phyloP scores from a whole-genome alignment of 352 stramenopile species.

The Plasmopara halstedii region DNA sequence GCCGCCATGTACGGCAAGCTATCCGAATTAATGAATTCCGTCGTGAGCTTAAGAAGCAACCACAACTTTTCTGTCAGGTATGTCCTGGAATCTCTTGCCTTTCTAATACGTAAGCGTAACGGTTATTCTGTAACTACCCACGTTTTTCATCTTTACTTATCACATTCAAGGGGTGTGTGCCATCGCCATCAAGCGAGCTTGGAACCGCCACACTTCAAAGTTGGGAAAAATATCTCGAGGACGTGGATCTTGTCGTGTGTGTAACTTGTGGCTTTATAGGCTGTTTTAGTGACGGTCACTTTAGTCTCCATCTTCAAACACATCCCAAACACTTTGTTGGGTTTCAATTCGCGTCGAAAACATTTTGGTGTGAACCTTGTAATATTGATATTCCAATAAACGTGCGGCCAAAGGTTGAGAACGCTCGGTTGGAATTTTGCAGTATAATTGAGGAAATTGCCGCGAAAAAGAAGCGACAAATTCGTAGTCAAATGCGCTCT shows the following conservation, averaged over 20 bases:
- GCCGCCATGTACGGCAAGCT: slow-evolving; percentile 48
- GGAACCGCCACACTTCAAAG: slow-evolving; percentile 12
- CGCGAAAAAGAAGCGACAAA: slow-evolving; percentile 34
- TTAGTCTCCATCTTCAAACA: slow-evolving; percentile 37
- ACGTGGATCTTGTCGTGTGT: slow-evolving; percentile 41
- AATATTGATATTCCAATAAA: slow-evolving; percentile 32
- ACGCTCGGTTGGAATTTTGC: slow-evolving; percentile 29
- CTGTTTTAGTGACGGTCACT: slow-evolving; percentile 46
- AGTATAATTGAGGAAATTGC: slow-evolving; percentile 40
- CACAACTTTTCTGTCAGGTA: slow-evolving; percentile 33
- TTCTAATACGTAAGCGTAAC: slow-evolving; percentile 2
- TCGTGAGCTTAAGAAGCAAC: slow-evolving; percentile 40
- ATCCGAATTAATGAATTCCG: slow-evolving; percentile 42
- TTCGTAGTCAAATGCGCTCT: slow-evolving; percentile 15
- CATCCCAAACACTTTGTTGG: slow-evolving; percentile 58
- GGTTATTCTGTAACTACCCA: not conserved
- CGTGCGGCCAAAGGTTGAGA: slow-evolving; percentile 31
- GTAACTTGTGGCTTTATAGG: slow-evolving; percentile 55
- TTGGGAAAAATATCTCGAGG: slow-evolving; percentile 26
- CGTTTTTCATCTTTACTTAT: not conserved
- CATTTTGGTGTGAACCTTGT: slow-evolving; percentile 53
- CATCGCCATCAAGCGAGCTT: not conserved
- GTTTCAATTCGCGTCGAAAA: slow-evolving; percentile 37
- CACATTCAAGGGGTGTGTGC: slow-evolving; percentile 6
- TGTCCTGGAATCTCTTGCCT: not conserved